Evolutionary conservation across 2,329 filamentous ascomycete species (phyloP).

Genomic region (Microsporum ferrugineum): DNA sequence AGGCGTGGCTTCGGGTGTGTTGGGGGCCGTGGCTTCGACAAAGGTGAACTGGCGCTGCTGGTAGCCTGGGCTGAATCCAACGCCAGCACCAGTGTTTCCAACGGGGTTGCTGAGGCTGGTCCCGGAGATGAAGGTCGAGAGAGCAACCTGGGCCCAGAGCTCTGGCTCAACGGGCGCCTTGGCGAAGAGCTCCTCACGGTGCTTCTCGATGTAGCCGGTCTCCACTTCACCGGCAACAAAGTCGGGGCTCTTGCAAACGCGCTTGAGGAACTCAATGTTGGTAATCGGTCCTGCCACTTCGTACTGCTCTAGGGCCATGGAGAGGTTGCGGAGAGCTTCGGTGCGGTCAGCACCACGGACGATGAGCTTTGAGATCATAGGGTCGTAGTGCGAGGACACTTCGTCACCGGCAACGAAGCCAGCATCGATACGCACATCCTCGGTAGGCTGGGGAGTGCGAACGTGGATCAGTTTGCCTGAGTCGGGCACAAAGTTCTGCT

Average conservation of each 20-base stretch:
- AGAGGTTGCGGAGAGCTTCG: constrained; percentile 71
- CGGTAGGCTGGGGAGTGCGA: constrained; percentile 54
- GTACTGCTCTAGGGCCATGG: constrained; percentile 70
- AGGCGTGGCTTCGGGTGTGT: constrained; percentile 26
- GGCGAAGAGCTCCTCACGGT: constrained; percentile 66
- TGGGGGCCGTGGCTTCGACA: constrained; percentile 37
- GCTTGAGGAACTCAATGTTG: constrained; percentile 94
- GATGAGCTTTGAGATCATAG: constrained; percentile 98
- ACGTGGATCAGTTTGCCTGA: constrained; percentile 81
- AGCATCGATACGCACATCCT: constrained; percentile 79
- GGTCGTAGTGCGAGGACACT: constrained; percentile 89
- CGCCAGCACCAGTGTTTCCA: constrained; percentile 22
- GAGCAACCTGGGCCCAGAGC: constrained; percentile 73
- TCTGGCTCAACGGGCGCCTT: constrained; percentile 53
- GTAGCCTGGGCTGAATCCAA: constrained; percentile 52
- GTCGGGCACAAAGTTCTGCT: constrained; percentile 83
- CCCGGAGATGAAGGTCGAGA: constrained; percentile 55
- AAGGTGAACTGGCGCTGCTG: constrained; percentile 53
- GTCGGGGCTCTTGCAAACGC: constrained; percentile 65
- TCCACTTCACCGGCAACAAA: constrained; percentile 85
- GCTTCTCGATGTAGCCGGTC: constrained; percentile 91
- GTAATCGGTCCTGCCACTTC: constrained; percentile 88
- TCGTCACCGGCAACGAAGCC: constrained; percentile 86
- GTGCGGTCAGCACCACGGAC: constrained; percentile 68
- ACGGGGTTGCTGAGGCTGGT: constrained; percentile 22